Base-by-base conservation (phyloP, 176 grass and related monocot genomes). In the Lolium rigidum region DNA sequence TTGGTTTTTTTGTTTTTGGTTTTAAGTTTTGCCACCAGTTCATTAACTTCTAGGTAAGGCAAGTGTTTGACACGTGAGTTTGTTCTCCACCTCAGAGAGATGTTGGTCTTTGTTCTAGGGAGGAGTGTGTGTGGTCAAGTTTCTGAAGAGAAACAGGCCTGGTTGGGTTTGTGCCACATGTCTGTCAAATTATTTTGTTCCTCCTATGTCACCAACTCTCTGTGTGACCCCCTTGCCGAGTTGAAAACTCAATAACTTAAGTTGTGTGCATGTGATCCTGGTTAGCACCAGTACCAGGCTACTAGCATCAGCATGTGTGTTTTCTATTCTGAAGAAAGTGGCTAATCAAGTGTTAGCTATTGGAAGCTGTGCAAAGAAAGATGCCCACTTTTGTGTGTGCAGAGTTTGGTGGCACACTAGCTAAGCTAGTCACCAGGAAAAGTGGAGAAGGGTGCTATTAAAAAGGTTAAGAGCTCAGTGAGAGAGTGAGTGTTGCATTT, bases 61-160 rank as follows among this genome's bases (percentile, higher is more conserved):
- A 87, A 80, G 90, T 87, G 88, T 76, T 93, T 93, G 85, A 87
- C 92, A 92, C 85, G 87, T 92, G 90, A 87, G 87, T 80, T 87
- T 92, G 84, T 91, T 91, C 85, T 87, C 79, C 84, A 28, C 82
- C 82, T 92, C 83, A 16, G 90, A 86, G 83, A 86, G 83, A 89
- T 92, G 88, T 94, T 81, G 85, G 84, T 78, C 79, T 79, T 20
- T 11, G 54, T 81, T 79, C 83, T 86, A 47, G 80, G 92, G 80
- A 89, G 51, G 52, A 47, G 75, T 71, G 83, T 56, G 90, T 71
- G 83, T 56, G 90, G 90, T 90, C 93, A 90, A 92, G 90, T 94
- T 94, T 94, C 90, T 94, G 80, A 92, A 94, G 93, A 94, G 93
- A 92, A 94, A 94, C 87, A 94, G 90, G 87, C 87, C 90, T 87